Conservation (phyloP, 2,329 filamentous ascomycete species). For the Xylaria arbuscula region DNA sequence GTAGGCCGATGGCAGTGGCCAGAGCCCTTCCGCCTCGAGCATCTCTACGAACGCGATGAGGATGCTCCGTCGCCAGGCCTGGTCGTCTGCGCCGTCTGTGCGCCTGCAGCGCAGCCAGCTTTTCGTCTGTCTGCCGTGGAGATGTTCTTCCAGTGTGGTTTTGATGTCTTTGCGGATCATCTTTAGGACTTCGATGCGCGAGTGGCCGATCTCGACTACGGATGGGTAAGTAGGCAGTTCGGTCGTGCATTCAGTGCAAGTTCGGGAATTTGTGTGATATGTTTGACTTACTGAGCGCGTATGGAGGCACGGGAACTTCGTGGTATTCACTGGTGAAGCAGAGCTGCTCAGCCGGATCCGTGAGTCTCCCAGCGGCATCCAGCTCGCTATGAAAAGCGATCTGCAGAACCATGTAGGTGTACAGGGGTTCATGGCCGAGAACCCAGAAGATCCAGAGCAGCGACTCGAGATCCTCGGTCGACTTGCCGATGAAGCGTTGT, state of each 20-base stretch:
- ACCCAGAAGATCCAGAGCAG: slow-evolving; percentile 37
- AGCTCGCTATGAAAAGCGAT: slow-evolving; percentile 30
- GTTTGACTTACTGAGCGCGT: slow-evolving; percentile 24
- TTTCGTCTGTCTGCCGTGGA: slow-evolving; percentile 12
- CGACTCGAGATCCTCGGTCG: slow-evolving; percentile 31
- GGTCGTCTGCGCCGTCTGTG: slow-evolving; percentile 28
- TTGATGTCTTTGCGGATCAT: slow-evolving; percentile 32
- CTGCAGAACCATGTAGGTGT: slow-evolving; percentile 34
- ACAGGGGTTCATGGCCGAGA: slow-evolving; percentile 36
- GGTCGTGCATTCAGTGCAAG: neutral
- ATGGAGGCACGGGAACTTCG: slow-evolving; percentile 26
- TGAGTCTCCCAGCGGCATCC: slow-evolving; percentile 25
- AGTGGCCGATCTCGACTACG: slow-evolving; percentile 29
- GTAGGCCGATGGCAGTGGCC: slow-evolving; percentile 31
- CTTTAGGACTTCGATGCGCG: slow-evolving; percentile 28
- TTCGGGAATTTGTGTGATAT: neutral
- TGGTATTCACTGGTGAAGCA: slow-evolving; percentile 28
- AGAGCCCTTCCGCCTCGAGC: slow-evolving; percentile 21
- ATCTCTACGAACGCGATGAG: slow-evolving; percentile 7
- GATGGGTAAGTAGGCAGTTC: neutral
- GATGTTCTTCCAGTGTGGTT: slow-evolving; percentile 29
- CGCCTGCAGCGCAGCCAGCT: slow-evolving; percentile 20
- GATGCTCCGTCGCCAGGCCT: slow-evolving; percentile 28
- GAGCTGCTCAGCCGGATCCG: slow-evolving; percentile 20
- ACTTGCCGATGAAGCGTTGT: slow-evolving; percentile 18